A percentile compares a stretch with the other conserved stretches of the same genome.
Conservation (phyloP, 176 grass and related monocot species). For the Juncus effusus region DNA sequence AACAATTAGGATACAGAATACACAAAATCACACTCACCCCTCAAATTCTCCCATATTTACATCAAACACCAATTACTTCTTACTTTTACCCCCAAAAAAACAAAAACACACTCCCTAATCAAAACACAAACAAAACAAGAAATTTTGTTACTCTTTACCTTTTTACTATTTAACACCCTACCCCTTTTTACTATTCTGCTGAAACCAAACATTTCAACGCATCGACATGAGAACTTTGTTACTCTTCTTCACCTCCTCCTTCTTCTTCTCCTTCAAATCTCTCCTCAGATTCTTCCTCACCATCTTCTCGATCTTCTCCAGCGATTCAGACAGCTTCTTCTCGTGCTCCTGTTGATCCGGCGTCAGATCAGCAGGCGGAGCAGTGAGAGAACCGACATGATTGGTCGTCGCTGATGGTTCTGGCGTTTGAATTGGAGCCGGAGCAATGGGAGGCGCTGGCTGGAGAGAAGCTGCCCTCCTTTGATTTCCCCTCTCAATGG, state of each 20-base stretch:
- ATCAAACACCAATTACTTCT: too few species aligned
- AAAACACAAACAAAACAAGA: too few species aligned
- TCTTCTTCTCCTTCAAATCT: not conserved
- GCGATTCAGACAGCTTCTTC: slow-evolving; percentile 12
- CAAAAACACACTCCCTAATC: too few species aligned
- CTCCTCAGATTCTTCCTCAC: slow-evolving; percentile 12
- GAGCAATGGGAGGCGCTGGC: not conserved
- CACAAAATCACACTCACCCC: too few species aligned
- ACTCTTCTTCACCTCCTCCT: not conserved
- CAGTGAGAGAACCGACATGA: not conserved
- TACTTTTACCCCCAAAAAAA: too few species aligned
- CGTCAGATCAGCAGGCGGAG: not conserved
- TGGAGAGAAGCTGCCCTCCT: slow-evolving; percentile 1
- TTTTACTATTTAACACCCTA: too few species aligned
- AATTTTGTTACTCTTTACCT: too few species aligned
- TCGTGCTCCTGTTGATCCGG: slow-evolving; percentile 2
- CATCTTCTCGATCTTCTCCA: slow-evolving; percentile 22
- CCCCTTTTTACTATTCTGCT: too few species aligned
- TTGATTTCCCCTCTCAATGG: slow-evolving; percentile 22
- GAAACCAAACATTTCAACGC: slow-evolving; percentile 23
- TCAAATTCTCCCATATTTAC: too few species aligned
- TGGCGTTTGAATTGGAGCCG: not conserved
- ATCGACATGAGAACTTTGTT: slow-evolving; percentile 6
- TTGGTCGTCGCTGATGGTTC: not conserved
- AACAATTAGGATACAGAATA: too few species aligned